phyloP scores from a whole-genome alignment of 73 alveolate species.

The Stentor roeselii region DNA sequence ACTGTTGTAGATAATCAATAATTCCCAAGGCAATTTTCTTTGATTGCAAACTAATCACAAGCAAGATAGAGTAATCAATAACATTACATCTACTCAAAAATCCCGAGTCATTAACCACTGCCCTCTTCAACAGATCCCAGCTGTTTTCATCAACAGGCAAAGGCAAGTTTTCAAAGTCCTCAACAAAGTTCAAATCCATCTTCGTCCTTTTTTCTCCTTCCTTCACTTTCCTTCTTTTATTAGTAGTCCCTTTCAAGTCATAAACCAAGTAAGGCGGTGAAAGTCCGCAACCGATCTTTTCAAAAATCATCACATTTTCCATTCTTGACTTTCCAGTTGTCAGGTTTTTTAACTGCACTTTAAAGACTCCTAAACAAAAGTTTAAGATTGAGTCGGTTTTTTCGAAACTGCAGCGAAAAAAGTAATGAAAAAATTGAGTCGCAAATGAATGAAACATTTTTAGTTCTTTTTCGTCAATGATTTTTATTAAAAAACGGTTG shows the following conservation, averaged over 20 bases:
- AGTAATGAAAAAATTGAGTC: too few relatives aligned
- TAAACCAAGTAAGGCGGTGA: neutral
- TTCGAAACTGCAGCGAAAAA: neutral
- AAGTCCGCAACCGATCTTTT: neutral
- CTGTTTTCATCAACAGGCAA: neutral
- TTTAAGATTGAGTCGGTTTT: neutral
- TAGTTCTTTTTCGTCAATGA: neutral
- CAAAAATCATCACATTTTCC: neutral
- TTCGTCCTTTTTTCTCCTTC: neutral
- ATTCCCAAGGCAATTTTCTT: conserved; percentile 11
- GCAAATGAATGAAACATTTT: neutral
- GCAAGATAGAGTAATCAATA: conserved; percentile 33
- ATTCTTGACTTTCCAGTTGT: neutral
- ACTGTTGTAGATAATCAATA: conserved; percentile 33
- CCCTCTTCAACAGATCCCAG: neutral
- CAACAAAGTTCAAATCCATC: conserved; percentile 31
- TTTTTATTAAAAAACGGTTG: too few relatives aligned
- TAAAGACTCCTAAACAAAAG: conserved; percentile 9
- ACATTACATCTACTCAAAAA: conserved; percentile 24
- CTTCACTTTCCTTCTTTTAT: neutral
- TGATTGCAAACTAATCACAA: neutral
- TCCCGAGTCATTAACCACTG: conserved; percentile 18
- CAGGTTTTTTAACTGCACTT: neutral
- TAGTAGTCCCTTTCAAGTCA: conserved; percentile 35
- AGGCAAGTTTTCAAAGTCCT: conserved; percentile 6